Evolutionary conservation across 192 early-diverging fungal species (phyloP).

Genomic region (Entomortierella chlamydospora): DNA sequence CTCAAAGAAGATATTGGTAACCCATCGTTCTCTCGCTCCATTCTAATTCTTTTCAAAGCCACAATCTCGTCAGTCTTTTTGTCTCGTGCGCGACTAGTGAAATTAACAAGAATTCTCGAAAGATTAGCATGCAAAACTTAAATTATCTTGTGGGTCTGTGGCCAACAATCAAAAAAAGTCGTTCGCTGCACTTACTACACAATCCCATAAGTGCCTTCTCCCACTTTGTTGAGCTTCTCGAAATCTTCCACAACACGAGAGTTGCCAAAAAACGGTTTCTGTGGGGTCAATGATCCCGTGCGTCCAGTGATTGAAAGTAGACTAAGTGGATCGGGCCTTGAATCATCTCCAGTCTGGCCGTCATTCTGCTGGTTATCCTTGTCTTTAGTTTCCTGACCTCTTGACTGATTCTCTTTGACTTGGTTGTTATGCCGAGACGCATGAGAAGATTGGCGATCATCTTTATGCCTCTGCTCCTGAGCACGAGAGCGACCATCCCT

Average conservation of each 20-base stretch:
- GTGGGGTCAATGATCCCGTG: constrained; percentile 30
- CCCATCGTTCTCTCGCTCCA: constrained; percentile 64
- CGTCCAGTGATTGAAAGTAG: constrained; percentile 47
- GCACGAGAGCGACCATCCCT: constrained; percentile 16
- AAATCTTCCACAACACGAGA: constrained; percentile 89
- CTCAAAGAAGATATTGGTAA: constrained; percentile 95
- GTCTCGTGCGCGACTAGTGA: constrained; percentile 65
- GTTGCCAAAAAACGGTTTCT: constrained; percentile 67
- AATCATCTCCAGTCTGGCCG: background rate
- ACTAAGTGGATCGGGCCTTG: constrained; percentile 29
- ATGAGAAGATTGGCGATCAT: constrained; percentile 12
- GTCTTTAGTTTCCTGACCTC: constrained; percentile 2
- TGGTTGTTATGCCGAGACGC: constrained; percentile 5
- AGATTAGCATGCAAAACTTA: background rate
- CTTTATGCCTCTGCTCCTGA: constrained; percentile 13
- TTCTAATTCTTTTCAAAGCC: constrained; percentile 63
- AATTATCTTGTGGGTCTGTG: background rate
- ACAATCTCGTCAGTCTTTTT: constrained; percentile 55
- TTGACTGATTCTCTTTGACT: constrained; percentile 14
- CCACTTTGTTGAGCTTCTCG: constrained; percentile 89
- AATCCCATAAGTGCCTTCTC: constrained; percentile 94
- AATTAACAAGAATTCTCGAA: background rate
- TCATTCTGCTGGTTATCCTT: constrained; percentile 9
- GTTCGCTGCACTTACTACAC: constrained; percentile 71
- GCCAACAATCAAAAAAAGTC: background rate